phyloP scores from a whole-genome alignment of 2,329 filamentous ascomycete species.

The Knoxdaviesia capensis region DNA sequence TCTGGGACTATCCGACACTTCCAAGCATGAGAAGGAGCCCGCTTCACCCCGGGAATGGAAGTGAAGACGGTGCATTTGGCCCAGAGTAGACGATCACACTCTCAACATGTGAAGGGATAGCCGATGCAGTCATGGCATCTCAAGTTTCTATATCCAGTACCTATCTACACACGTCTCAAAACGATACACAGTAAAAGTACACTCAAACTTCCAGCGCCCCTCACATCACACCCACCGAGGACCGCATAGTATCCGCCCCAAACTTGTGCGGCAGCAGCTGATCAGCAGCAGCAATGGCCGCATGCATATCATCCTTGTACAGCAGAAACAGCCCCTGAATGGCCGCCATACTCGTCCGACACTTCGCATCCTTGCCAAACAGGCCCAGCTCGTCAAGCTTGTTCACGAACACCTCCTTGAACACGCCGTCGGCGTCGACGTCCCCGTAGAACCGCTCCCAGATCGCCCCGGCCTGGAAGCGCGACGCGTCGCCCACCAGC shows the following conservation, averaged over 20 bases:
- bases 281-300: conserved; percentile 65
- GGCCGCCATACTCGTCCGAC: conserved; percentile 64
- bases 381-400: conserved; percentile 51
- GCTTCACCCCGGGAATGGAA: too few species aligned
- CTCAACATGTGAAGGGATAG: too few species aligned
- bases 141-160: too few species aligned
- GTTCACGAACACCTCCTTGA: conserved; percentile 48
- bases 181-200: too few species aligned
- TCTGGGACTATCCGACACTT: too few species aligned
- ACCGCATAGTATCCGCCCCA: conserved; percentile 19
- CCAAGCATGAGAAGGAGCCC: too few species aligned
- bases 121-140: too few species aligned
- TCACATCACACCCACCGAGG: conserved; percentile 3
- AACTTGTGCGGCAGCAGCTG: conserved; percentile 38
- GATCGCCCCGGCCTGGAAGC: conserved; percentile 66
- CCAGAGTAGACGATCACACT: too few species aligned
- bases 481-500: conserved; percentile 69
- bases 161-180: too few species aligned
- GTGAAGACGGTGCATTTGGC: too few species aligned
- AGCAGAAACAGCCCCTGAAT: conserved; percentile 90
- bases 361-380: conserved; percentile 32
- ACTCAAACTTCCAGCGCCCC: not conserved
- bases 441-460: conserved; percentile 94
- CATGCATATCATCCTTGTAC: conserved; percentile 79
- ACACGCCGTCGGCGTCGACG: conserved; percentile 41